Percentiles rank a stretch among this genome's conserved stretches.
phyloP scores from a whole-genome alignment of 257 asterid genomes.

The Solanum chilense region DNA sequence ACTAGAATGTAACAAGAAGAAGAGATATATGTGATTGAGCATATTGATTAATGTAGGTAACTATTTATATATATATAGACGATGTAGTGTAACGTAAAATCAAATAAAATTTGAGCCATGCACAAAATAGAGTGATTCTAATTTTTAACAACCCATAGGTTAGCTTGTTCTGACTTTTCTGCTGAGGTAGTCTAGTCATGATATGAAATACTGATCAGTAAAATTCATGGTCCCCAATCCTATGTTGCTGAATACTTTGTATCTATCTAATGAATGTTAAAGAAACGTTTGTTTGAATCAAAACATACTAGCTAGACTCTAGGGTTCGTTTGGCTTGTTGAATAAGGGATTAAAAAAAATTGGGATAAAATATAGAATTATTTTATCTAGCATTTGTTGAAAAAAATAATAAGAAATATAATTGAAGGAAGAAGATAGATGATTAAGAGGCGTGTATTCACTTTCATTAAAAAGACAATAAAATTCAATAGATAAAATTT shows the following conservation, averaged over 20 bases:
- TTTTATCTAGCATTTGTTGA: neutral
- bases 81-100: neutral
- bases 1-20: neutral
- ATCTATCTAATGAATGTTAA: neutral
- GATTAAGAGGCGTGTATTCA: too few species aligned
- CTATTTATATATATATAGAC: neutral
- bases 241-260: neutral
- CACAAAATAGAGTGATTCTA: neutral
- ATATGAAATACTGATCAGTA: neutral
- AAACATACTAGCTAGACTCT: neutral
- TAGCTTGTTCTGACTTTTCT: neutral
- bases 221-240: neutral
- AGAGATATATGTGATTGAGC: neutral
- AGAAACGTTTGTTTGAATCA: neutral
- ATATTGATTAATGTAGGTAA: neutral
- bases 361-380: too few species aligned
- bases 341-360: too few species aligned
- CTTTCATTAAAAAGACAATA: too few species aligned
- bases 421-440: too few species aligned
- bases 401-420: too few species aligned
- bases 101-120: neutral
- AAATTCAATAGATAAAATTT: too few species aligned
- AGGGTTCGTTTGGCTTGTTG: neutral
- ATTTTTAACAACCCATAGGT: neutral
- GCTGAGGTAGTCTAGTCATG: too few species aligned